Percentiles rank a stretch among this genome's conserved stretches.
Evolutionary conservation across 768 basidiomycete species (phyloP).

Genomic region (Chalciporus chontae): DNA sequence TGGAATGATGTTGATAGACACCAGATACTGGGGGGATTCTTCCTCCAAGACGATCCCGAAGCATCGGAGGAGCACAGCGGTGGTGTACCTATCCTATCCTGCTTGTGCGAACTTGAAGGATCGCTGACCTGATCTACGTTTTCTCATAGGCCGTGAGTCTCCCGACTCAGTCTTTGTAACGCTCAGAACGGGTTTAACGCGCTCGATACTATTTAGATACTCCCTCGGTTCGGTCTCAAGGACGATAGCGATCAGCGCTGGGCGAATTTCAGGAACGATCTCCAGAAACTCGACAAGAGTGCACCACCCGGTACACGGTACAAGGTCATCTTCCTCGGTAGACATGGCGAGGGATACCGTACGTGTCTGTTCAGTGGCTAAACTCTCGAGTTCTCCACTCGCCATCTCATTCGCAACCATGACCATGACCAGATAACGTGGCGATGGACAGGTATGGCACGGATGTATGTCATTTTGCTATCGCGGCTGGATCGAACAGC

Average conservation of each 20-base stretch:
- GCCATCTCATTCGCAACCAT: conserved; percentile 46
- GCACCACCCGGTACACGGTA: conserved; percentile 41
- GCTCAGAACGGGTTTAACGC: not conserved
- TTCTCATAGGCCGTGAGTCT: conserved; percentile 15
- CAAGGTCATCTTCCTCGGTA: conserved; percentile 62
- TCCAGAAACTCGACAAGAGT: conserved; percentile 43
- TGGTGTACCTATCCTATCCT: not conserved
- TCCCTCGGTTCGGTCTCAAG: conserved; percentile 54
- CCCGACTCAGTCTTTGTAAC: not conserved
- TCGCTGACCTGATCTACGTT: not conserved
- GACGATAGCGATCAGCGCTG: conserved; percentile 52
- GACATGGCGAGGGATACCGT: conserved; percentile 78
- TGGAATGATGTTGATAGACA: not conserved
- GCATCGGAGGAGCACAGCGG: conserved; percentile 5
- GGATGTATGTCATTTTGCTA: conserved; percentile 23
- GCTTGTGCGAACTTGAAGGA: not conserved
- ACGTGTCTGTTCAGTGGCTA: conserved; percentile 25
- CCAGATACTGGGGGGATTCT: conserved; percentile 13
- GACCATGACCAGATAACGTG: conserved; percentile 60
- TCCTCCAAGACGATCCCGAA: conserved; percentile 22
- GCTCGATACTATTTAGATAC: conserved; percentile 39
- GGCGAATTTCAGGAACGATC: conserved; percentile 38
- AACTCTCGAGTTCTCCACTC: not conserved
- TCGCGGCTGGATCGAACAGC: not conserved
- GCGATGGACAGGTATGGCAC: conserved; percentile 64